Conservation (phyloP, 1,139 yeast genomes). For the Suhomyces yuchorum region DNA sequence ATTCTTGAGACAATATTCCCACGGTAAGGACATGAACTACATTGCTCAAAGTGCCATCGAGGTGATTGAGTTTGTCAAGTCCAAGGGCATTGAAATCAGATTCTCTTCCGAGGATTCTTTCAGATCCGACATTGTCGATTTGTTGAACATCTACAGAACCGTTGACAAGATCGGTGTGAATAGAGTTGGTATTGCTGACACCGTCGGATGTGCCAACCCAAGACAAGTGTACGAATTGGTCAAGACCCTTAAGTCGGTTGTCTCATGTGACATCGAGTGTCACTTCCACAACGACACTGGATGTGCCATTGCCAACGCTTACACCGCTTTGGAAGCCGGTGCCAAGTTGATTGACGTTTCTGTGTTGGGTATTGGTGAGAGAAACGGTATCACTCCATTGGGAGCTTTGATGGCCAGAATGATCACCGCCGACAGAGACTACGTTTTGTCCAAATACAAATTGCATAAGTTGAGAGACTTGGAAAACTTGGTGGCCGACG, state of each 20-base stretch:
- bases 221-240: conserved; percentile 62
- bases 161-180: conserved; percentile 62
- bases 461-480: conserved; percentile 56
- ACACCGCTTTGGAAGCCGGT: conserved; percentile 64
- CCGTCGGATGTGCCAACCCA: conserved; percentile 64
- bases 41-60: conserved; percentile 81
- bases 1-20: conserved; percentile 85
- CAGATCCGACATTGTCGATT: conserved; percentile 59
- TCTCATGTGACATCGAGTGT: conserved; percentile 58
- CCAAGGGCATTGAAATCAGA: conserved; percentile 59
- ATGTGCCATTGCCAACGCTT: conserved; percentile 63
- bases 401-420: conserved; percentile 66
- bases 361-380: conserved; percentile 61
- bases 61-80: conserved; percentile 59
- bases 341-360: conserved; percentile 59
- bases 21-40: conserved; percentile 98
- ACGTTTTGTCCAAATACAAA: conserved; percentile 58
- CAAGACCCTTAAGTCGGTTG: conserved; percentile 58
- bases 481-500: conserved; percentile 59
- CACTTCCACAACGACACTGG: conserved; percentile 67
- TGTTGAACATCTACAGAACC: conserved; percentile 56
- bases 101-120: conserved; percentile 60
- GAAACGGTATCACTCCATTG: conserved; percentile 61
- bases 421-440: conserved; percentile 62
- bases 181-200: conserved; percentile 63